These are phyloP conservation scores for Coniochaeta sp. DNA, from an alignment of 2,329 filamentous ascomycete species.

Conservation along the genomic window DNA sequence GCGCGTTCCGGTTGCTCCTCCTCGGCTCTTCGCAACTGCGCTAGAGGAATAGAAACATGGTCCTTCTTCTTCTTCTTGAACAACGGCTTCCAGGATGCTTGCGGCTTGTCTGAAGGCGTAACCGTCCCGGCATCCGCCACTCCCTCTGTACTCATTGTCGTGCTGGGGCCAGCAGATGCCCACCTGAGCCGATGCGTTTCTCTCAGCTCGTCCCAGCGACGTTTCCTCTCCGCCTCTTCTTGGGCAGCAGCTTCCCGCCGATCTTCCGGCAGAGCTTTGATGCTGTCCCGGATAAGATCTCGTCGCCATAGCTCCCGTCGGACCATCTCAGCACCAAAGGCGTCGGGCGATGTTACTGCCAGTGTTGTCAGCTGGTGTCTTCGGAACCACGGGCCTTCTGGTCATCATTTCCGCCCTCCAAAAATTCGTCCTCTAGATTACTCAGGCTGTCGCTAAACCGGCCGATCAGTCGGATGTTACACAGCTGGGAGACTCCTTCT, in stretches of 20 bases:
- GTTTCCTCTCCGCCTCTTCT: background rate
- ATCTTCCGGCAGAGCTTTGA: background rate
- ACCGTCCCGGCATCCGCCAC: background rate
- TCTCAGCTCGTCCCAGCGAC: background rate
- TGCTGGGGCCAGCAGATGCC: background rate
- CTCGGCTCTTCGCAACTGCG: too few relatives aligned
- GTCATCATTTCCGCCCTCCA: background rate
- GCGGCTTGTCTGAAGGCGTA: background rate
- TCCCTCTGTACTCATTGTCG: background rate
- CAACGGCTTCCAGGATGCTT: too few relatives aligned
- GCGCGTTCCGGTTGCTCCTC: too few relatives aligned
- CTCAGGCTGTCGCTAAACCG: background rate
- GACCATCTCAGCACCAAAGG: background rate
- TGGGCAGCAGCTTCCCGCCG: background rate
- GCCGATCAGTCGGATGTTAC: slow-evolving; percentile 1
- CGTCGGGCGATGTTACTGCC: background rate
- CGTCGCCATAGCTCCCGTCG: background rate
- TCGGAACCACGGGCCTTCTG: background rate
- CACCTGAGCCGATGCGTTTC: background rate
- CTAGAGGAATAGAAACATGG: too few relatives aligned
- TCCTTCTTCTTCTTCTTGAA: too few relatives aligned
- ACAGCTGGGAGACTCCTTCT: background rate
- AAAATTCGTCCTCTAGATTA: background rate
- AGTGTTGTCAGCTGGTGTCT: too few relatives aligned
- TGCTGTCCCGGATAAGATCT: background rate